Base-by-base conservation (phyloP, 768 basidiomycete species). In the Pilatotrama ljubarskyi region DNA sequence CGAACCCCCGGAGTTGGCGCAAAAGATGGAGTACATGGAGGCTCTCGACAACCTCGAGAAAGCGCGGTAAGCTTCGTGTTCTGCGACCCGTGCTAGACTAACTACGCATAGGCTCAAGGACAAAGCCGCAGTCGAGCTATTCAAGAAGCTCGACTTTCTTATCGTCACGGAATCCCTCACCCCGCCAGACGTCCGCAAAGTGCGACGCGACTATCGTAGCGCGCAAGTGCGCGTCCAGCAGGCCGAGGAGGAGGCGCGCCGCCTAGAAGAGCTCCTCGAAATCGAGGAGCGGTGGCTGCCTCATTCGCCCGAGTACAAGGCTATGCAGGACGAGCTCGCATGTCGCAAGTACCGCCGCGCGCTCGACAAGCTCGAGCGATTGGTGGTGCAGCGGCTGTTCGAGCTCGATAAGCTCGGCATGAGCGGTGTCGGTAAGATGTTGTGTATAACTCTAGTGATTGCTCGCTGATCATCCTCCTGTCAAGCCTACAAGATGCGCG, bases 401-500 rank as follows among this genome's bases (percentile, higher is more conserved):
- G 71, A 76, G 57, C 58, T 76, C 1, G 48, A 63, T 2, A 76
- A 73, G 59, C 49, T 70, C 13, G 64, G 61, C 18, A 42, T 70
- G 42, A 62, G 60, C 15, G 68, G 65, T 18, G 65, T 65, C 2
- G 66, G 73, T 70, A 56, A 32, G 29, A 32, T 32, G 29, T 32
- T 32, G 29, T 25, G 64, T 51, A 17, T 35, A 22, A n/a, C 3
- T 32, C 40, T 13, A 2, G 29, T 32, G 29, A 32, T 32, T 10
- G 29, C 29, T 32, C 29, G 29, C 29, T 32, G 29, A 32, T 32
- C 29, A 32, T 32, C 29, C 29, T 32, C 29, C 29, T 32, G 29
- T 32, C 29, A 32, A 78, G 77, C 72, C 0, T 78, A 78, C 58
- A 72, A 72, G 42, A 56, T 75, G 58, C 65, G 70, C 1, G 66